Conservation (phyloP, 306 rosid genomes). For the Casuarina equisetifolia region DNA sequence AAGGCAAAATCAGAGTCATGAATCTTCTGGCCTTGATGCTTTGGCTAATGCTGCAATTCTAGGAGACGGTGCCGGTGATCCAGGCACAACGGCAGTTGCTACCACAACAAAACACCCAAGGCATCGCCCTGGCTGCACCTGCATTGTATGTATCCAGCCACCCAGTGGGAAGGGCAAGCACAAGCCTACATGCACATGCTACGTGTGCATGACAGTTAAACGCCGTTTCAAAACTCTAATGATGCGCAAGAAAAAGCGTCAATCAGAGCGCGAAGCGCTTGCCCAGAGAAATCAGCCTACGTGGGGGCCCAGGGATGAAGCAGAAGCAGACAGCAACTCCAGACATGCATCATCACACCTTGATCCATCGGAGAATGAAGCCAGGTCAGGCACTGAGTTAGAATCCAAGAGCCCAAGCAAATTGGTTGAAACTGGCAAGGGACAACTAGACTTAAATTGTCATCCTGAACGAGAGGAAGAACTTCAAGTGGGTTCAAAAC, state of each 20-base stretch:
- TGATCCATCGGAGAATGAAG: slow-evolving; percentile 63
- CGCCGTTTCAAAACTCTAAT: slow-evolving; percentile 94
- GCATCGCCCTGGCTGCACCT: slow-evolving; percentile 99
- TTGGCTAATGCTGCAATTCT: slow-evolving; percentile 86
- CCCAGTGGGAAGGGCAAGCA: slow-evolving; percentile 99
- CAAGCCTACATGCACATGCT: slow-evolving; percentile 94
- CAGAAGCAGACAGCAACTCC: slow-evolving; percentile 72
- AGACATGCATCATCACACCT: slow-evolving; percentile 57
- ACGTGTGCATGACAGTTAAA: slow-evolving; percentile 92
- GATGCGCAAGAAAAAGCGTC: slow-evolving; percentile 97
- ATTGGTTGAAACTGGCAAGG: slow-evolving; percentile 62
- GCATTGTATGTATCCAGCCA: slow-evolving; percentile 99
- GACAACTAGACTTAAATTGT: slow-evolving; percentile 73
- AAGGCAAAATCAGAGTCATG: slow-evolving; percentile 53
- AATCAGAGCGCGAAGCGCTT: slow-evolving; percentile 95
- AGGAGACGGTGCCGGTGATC: slow-evolving; percentile 65
- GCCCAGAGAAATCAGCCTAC: slow-evolving; percentile 72
- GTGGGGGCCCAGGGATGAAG: slow-evolving; percentile 65
- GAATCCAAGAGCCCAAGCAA: slow-evolving; percentile 60
- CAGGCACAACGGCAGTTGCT: slow-evolving; percentile 63
- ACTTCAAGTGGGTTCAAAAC: slow-evolving; percentile 43
- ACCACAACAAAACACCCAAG: slow-evolving; percentile 96
- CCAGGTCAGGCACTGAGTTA: slow-evolving; percentile 58
- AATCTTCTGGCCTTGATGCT: slow-evolving; percentile 89
- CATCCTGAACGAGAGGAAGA: slow-evolving; percentile 75